Evolutionary conservation across 192 early-diverging fungal species (phyloP).

Genomic region (Dissophora ornata): DNA sequence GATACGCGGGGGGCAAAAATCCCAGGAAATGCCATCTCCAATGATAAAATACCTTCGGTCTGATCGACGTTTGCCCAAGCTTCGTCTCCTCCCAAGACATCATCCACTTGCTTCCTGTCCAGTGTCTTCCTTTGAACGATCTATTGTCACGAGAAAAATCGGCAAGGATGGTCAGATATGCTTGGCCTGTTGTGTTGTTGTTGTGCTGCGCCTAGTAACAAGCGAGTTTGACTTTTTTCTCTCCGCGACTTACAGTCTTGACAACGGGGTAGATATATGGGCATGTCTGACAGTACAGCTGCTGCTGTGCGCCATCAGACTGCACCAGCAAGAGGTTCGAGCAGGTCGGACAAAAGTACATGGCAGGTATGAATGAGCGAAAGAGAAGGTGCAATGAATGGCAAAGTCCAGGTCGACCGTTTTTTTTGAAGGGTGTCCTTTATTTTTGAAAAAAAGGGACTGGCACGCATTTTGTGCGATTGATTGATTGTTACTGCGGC

Average conservation of each 20-base stretch:
- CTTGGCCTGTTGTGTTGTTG: too few species aligned
- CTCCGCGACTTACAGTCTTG: constrained; percentile 64
- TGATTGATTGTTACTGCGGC: too few species aligned
- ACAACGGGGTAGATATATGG: constrained; percentile 84
- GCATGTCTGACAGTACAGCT: constrained; percentile 87
- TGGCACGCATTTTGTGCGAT: too few species aligned
- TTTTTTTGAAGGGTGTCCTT: too few species aligned
- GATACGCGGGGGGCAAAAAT: too few species aligned
- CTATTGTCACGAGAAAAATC: constrained; percentile 25
- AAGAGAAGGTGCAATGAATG: neutral
- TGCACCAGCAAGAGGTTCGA: constrained; percentile 85
- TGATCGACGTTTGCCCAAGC: constrained; percentile 88
- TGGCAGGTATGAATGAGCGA: constrained; percentile 31
- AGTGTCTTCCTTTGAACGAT: constrained; percentile 73
- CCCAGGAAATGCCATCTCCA: neutral
- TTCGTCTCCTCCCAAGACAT: constrained; percentile 92
- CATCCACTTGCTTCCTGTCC: constrained; percentile 89
- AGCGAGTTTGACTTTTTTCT: too few species aligned
- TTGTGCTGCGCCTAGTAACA: neutral
- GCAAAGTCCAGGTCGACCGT: too few species aligned
- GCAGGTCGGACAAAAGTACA: constrained; percentile 93
- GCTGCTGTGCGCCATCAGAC: constrained; percentile 66
- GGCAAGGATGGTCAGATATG: too few species aligned
- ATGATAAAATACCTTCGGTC: constrained; percentile 62
- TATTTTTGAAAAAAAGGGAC: constrained; percentile 3